Base-by-base conservation (phyloP, 2,329 filamentous ascomycete genomes). In the Aspergillus sp. region DNA sequence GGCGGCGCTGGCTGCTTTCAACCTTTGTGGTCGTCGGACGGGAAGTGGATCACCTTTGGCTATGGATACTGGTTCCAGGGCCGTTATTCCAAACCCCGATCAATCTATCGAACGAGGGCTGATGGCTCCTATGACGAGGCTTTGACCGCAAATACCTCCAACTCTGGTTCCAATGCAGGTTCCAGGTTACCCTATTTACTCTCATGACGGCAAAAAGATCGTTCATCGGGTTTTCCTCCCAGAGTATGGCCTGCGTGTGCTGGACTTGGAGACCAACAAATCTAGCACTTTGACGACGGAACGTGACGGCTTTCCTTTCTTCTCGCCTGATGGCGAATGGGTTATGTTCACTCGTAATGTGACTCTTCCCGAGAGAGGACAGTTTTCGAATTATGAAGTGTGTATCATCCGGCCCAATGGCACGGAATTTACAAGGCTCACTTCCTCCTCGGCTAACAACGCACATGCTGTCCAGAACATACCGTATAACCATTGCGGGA, bases 401-500 rank as follows among this genome's bases (percentile, higher is more conserved):
- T 42, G 39, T 13, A 42, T 25, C 12, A 42, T 42, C 20, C 39
- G 39, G 5, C 27, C 37, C 1, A 25, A 52, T 32, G 41, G 48
- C 12, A 49, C 47, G 4, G 19, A 52, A 6, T 27, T 52, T 9
- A 33, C 17, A 1, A 19, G 23, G 9, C n/a, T 49, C 7, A 49
- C 47, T 12, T 17, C 22, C 2, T 43, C 43, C 1, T 6, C 37
- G 7, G 47, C 43, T 17, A 49, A 41, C 22, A 44, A 49, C 20
- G 47, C 43, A 2, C 47, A 49, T 30, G 47, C 47, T 7, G 44
- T 46, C 32, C 12, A 5, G 12, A 9, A 43, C 46, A 6, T 44
- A 57, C 55, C 45, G 39, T 56, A 52, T 25, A 59, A 37, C 56
- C 55, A 59, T 7, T 32, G 27, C 1, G 50, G 53, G 13, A 52